Percentiles rank a stretch among this genome's conserved stretches.
phyloP scores from a whole-genome alignment of 352 stramenopile genomes.

The Phytophthora lateralis region DNA sequence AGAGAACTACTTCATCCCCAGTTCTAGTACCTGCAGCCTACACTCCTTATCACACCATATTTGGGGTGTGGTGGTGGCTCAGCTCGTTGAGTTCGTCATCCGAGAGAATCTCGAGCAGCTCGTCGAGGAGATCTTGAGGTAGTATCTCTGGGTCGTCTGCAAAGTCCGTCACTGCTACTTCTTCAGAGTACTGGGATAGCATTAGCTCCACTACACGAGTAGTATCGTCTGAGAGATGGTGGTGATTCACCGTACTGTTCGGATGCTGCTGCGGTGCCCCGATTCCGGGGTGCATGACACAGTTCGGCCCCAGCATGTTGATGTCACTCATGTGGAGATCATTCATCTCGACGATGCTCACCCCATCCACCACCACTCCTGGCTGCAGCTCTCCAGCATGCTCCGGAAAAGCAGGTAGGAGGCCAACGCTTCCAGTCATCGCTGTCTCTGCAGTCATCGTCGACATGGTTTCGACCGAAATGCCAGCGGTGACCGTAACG shows the following conservation, averaged over 20 bases:
- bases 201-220: slow-evolving; percentile 26
- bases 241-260: neutral
- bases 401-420: neutral
- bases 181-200: slow-evolving; percentile 22
- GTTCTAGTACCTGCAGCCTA: neutral
- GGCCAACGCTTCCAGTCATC: neutral
- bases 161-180: slow-evolving; percentile 23
- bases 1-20: neutral
- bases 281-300: neutral
- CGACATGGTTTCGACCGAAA: slow-evolving; percentile 15
- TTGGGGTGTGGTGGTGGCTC: slow-evolving; percentile 10
- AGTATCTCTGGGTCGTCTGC: slow-evolving; percentile 23
- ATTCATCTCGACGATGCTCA: slow-evolving; percentile 21
- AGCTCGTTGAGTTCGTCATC: slow-evolving; percentile 30
- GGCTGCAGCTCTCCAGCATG: neutral
- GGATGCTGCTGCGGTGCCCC: neutral
- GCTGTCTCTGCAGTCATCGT: neutral
- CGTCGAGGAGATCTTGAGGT: slow-evolving; percentile 29
- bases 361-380: slow-evolving; percentile 8
- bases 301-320: neutral
- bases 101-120: slow-evolving; percentile 30
- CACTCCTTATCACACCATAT: neutral
- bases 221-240: slow-evolving; percentile 10
- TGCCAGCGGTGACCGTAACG: slow-evolving; percentile 5
- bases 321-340: slow-evolving; percentile 1